Conservation (phyloP, 306 rosid genomes). For the Cucurbita argyrosperma region DNA sequence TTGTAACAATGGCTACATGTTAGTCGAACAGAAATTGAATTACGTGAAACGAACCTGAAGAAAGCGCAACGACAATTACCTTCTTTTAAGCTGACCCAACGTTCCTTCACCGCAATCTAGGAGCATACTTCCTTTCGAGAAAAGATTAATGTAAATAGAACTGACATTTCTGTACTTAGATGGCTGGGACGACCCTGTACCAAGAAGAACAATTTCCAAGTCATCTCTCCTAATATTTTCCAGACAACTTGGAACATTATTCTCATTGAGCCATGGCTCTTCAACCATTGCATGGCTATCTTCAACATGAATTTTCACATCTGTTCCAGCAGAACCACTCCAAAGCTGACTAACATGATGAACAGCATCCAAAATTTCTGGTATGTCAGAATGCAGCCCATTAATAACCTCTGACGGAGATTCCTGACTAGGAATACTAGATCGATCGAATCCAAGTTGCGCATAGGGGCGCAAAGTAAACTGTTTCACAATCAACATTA, state of each 20-base stretch:
- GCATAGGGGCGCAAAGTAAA: conserved; percentile 76
- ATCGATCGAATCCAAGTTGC: conserved; percentile 65
- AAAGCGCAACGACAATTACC: conserved; percentile 21
- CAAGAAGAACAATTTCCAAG: conserved; percentile 89
- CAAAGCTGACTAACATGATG: conserved; percentile 52
- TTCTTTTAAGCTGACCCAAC: conserved; percentile 85
- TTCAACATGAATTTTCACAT: conserved; percentile 14
- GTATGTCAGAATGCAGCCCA: conserved; percentile 60
- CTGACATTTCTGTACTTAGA: conserved; percentile 88
- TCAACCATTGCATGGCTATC: conserved; percentile 33
- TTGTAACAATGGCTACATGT: conserved; percentile 4
- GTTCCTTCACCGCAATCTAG: conserved; percentile 97
- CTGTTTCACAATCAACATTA: conserved; percentile 27
- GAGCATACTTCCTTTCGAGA: conserved; percentile 65
- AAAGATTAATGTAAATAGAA: conserved; percentile 75
- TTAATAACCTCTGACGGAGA: conserved; percentile 37
- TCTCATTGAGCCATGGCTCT: conserved; percentile 66
- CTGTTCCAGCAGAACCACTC: conserved; percentile 25
- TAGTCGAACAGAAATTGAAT: neutral
- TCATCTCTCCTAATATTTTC: conserved; percentile 73
- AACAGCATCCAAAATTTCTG: conserved; percentile 65
- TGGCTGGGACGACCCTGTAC: conserved; percentile 96
- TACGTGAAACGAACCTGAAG: neutral
- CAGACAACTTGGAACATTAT: conserved; percentile 54
- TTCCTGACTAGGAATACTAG: conserved; percentile 41